Conservation (phyloP, 306 rosid species). For the Quercus wislizeni region DNA sequence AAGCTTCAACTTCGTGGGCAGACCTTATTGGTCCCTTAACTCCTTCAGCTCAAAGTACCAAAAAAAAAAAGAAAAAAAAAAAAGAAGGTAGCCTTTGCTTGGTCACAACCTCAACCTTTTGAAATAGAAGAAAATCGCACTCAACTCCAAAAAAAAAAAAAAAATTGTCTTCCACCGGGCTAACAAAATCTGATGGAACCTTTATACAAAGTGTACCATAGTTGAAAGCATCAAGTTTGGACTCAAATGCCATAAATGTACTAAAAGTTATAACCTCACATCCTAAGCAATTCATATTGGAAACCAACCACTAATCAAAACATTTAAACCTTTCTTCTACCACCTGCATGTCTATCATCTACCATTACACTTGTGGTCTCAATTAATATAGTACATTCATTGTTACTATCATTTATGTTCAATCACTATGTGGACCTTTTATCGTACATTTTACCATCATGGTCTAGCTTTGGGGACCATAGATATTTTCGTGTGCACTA, state of each 20-base stretch:
- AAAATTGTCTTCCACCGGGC: background rate
- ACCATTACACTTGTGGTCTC: background rate
- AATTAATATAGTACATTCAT: background rate
- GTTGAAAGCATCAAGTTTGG: too few species aligned
- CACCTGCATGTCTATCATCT: background rate
- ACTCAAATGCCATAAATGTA: too few species aligned
- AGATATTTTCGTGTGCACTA: background rate
- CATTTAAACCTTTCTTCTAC: background rate
- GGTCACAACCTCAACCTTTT: too few species aligned
- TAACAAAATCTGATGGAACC: background rate
- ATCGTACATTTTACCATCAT: too few species aligned
- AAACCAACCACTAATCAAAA: background rate
- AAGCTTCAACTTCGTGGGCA: too few species aligned
- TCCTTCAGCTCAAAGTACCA: too few species aligned
- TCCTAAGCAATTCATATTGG: background rate
- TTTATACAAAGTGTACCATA: too few species aligned
- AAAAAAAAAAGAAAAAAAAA: too few species aligned
- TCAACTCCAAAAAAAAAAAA: background rate
- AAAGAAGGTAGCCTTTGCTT: too few species aligned
- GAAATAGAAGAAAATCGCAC: background rate
- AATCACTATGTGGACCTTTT: background rate
- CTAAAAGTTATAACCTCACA: too few species aligned
- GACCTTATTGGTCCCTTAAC: too few species aligned
- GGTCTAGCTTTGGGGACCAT: background rate
- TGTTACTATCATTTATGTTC: background rate